Conservation (phyloP, 2,329 filamentous ascomycete species). For the Colletotrichum liriopes region DNA sequence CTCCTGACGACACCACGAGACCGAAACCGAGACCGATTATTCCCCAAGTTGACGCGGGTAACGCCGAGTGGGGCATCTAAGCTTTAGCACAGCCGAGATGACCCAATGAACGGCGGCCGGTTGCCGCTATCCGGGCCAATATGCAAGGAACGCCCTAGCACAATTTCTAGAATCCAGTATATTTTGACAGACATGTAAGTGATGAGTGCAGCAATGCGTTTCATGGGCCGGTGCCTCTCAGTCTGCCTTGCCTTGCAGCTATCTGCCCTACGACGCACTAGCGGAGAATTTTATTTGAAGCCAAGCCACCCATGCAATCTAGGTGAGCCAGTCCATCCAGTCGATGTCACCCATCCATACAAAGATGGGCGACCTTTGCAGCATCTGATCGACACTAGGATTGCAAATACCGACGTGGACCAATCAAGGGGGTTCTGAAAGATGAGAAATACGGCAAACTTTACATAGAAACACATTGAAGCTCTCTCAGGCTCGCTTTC, state of each 20-base stretch:
- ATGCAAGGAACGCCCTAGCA: constrained; percentile 8
- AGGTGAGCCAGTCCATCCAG: constrained; percentile 18
- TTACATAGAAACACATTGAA: constrained; percentile 23
- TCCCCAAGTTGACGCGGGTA: constrained; percentile 14
- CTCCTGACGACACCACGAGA: constrained; percentile 14
- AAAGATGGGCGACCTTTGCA: not conserved
- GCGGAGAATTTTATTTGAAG: constrained; percentile 33
- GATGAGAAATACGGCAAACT: constrained; percentile 1
- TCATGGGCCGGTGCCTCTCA: not conserved
- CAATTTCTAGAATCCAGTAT: not conserved
- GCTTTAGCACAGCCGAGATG: not conserved
- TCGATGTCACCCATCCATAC: constrained; percentile 1
- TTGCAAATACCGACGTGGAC: constrained; percentile 19
- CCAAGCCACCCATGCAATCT: constrained; percentile 32
- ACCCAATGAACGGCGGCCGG: constrained; percentile 4
- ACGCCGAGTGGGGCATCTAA: constrained; percentile 24
- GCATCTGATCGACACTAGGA: constrained; percentile 29
- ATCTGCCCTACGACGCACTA: constrained; percentile 30
- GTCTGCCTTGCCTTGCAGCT: constrained; percentile 30
- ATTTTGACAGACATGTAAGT: not conserved
- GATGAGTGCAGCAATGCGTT: constrained; percentile 21
- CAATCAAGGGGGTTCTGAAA: not conserved
- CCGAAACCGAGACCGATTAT: constrained; percentile 35
- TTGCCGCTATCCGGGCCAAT: constrained; percentile 9
- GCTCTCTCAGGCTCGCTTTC: constrained; percentile 17